phyloP scores from a whole-genome alignment of 163 green algal species.

The Volvox carteri region DNA sequence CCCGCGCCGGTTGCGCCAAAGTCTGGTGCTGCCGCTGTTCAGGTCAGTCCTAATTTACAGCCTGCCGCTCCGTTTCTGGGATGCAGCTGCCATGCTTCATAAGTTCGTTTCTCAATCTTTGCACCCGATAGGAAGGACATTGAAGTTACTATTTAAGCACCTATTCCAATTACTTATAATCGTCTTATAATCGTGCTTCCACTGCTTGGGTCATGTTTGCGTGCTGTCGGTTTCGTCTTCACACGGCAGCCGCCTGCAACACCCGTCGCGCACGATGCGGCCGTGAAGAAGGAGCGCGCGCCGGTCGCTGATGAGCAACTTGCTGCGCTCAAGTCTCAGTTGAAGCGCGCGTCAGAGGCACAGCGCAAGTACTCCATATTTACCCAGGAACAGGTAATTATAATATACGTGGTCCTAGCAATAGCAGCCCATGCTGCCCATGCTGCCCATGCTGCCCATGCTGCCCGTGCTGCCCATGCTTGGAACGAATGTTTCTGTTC shows the following conservation, averaged over 20 bases:
- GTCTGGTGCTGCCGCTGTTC: not conserved
- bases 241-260: not conserved
- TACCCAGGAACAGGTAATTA: slow-evolving; percentile 72
- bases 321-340: slow-evolving; percentile 28
- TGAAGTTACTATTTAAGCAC: not conserved
- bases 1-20: not conserved
- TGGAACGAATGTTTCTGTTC: too few species aligned
- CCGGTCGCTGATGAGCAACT: slow-evolving; percentile 59
- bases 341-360: slow-evolving; percentile 52
- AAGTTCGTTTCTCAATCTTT: not conserved
- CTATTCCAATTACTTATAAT: too few species aligned
- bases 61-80: too few species aligned
- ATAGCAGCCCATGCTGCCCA: too few species aligned
- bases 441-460: too few species aligned
- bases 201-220: too few species aligned
- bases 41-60: not conserved
- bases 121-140: not conserved
- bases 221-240: not conserved
- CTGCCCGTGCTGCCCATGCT: too few species aligned
- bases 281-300: slow-evolving; percentile 54
- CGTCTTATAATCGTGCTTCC: too few species aligned
- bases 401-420: too few species aligned
- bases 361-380: slow-evolving; percentile 72
- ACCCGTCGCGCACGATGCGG: not conserved
- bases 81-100: too few species aligned